phyloP scores from a whole-genome alignment of 2,329 filamentous ascomycete genomes.

The Huntiella abstrusa region DNA sequence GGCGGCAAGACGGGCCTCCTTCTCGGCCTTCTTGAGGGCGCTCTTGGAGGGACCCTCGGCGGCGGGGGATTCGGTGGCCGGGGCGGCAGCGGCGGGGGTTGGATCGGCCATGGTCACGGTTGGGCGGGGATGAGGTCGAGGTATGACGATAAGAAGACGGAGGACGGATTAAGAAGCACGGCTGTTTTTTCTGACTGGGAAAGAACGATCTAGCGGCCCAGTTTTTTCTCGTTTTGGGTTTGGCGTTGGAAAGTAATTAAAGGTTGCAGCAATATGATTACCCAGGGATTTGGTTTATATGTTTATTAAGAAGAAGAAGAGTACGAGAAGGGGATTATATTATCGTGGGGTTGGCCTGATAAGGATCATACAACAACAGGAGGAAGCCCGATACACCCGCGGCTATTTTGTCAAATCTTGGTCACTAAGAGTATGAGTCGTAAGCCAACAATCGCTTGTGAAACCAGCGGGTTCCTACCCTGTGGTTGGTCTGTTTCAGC shows the following conservation, averaged over 20 bases:
- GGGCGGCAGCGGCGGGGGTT: slow-evolving; percentile 10
- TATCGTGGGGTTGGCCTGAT: too few species aligned
- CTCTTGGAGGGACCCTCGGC: slow-evolving; percentile 33
- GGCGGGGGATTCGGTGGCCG: slow-evolving; percentile 17
- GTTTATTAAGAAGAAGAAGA: too few species aligned
- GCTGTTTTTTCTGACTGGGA: background rate
- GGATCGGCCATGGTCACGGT: slow-evolving; percentile 13
- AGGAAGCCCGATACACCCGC: too few species aligned
- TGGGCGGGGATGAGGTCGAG: slow-evolving; percentile 1
- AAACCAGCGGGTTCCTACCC: background rate
- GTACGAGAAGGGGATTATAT: too few species aligned
- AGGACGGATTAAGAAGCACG: background rate
- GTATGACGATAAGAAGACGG: background rate
- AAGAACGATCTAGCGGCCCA: too few species aligned
- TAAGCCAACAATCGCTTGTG: background rate
- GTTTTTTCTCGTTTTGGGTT: too few species aligned
- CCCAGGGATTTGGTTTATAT: too few species aligned
- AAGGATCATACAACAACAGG: too few species aligned
- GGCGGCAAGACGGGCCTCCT: slow-evolving; percentile 40
- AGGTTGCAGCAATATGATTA: too few species aligned
- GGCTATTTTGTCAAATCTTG: too few species aligned
- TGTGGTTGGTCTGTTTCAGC: background rate
- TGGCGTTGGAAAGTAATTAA: too few species aligned
- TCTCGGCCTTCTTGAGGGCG: slow-evolving; percentile 47
- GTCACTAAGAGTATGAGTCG: too few species aligned